Conservation (phyloP, 176 grass and related monocot genomes). For the Cenchrus purpureus region DNA sequence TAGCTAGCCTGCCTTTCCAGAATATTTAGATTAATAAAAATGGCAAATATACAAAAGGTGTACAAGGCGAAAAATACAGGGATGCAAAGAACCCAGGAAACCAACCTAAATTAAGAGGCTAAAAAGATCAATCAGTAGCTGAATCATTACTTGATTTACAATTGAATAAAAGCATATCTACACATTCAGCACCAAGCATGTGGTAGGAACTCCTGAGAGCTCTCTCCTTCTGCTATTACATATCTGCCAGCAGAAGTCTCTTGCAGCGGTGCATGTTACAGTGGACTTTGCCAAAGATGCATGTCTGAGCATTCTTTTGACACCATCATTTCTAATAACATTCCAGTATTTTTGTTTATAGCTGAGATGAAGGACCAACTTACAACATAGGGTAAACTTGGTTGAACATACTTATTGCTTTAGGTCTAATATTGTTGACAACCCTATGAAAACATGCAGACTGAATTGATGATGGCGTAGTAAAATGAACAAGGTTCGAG, state of each 20-base stretch:
- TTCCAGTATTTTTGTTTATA: not conserved
- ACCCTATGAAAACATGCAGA: not conserved
- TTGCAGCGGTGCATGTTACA: not conserved
- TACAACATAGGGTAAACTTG: not conserved
- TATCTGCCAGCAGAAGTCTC: not conserved
- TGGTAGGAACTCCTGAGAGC: not conserved
- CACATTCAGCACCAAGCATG: constrained; percentile 5
- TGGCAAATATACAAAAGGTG: not conserved
- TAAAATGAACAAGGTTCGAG: not conserved
- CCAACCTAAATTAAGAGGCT: not conserved
- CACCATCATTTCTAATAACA: not conserved
- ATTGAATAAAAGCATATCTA: not conserved
- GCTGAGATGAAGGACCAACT: not conserved
- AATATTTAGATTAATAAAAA: not conserved
- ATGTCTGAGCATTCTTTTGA: not conserved
- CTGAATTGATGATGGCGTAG: not conserved
- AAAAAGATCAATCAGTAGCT: not conserved
- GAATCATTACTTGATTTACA: not conserved
- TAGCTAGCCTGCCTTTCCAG: not conserved
- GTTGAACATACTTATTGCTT: not conserved
- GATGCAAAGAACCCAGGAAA: not conserved
- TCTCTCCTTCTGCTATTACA: not conserved
- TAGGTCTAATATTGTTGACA: not conserved
- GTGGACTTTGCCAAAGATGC: constrained; percentile 1
- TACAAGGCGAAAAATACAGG: not conserved